Conservation (phyloP, 495 filamentous ascomycete species). For the Hypoxylon lienhwacheense region DNA sequence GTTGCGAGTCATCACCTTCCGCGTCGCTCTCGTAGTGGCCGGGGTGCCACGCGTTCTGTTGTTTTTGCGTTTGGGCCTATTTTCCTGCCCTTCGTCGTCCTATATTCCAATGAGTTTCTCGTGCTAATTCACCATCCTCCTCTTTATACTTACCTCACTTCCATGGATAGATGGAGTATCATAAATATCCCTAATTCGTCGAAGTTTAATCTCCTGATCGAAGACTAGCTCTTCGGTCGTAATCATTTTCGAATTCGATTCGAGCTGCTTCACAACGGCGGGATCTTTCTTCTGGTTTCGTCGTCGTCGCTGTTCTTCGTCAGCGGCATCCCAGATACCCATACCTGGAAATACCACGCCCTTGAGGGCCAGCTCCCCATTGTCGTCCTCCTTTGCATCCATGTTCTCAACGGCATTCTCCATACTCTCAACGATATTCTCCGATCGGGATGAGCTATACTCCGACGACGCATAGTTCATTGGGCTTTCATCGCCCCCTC, state of each 20-base stretch:
- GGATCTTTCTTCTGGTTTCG: constrained; percentile 86
- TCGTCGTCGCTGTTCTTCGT: constrained; percentile 70
- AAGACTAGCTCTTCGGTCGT: constrained; percentile 73
- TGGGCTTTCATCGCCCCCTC: constrained; percentile 17
- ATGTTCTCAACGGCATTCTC: constrained; percentile 36
- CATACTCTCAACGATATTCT: constrained; percentile 32
- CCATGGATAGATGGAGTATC: constrained; percentile 51
- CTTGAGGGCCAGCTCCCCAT: constrained; percentile 61
- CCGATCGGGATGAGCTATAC: constrained; percentile 37
- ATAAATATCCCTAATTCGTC: constrained; percentile 57
- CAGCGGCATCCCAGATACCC: constrained; percentile 85
- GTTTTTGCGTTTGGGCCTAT: constrained; percentile 34
- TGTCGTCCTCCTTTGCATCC: constrained; percentile 39
- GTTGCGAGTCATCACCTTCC: constrained; percentile 5
- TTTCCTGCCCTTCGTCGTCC: constrained; percentile 28
- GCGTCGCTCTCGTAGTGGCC: constrained; percentile 27
- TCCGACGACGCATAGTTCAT: constrained; percentile 40
- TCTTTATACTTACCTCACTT: constrained; percentile 46
- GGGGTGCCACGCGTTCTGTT: constrained; percentile 9
- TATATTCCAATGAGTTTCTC: constrained; percentile 16
- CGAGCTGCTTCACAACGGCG: constrained; percentile 69
- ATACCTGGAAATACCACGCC: constrained; percentile 81
- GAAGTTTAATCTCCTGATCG: constrained; percentile 54
- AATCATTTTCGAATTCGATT: constrained; percentile 65
- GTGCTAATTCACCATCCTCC: not conserved